Conservation (phyloP, 371 early-diverging fungal species). For the Zychaea mexicana region DNA sequence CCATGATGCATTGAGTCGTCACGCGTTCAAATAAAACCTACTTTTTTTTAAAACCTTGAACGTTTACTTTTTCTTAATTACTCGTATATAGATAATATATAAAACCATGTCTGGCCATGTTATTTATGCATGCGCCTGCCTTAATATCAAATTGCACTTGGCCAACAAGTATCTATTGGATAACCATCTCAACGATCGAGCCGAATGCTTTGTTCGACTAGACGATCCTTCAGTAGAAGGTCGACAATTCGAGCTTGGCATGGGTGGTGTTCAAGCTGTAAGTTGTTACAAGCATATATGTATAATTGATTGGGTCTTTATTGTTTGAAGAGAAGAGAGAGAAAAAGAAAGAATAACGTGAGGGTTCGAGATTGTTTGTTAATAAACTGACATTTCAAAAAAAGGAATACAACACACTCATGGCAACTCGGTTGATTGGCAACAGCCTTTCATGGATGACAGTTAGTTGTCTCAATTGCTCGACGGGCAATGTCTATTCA, state of each 20-base stretch:
- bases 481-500: constrained; percentile 35
- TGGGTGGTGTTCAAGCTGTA: constrained; percentile 42
- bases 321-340: too few relatives aligned
- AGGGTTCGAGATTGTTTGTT: neutral
- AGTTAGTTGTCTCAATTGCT: constrained; percentile 37
- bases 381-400: neutral
- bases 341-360: too few relatives aligned
- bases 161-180: constrained; percentile 32
- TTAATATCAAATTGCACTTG: constrained; percentile 43
- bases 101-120: constrained; percentile 31
- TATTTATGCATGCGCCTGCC: constrained; percentile 43
- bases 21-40: neutral
- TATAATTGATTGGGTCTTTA: too few relatives aligned
- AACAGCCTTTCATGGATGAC: constrained; percentile 25
- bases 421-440: constrained; percentile 9
- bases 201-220: constrained; percentile 12
- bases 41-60: too few relatives aligned
- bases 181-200: constrained; percentile 30
- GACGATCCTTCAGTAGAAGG: constrained; percentile 29
- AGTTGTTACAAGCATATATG: constrained; percentile 17
- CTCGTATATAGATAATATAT: too few relatives aligned
- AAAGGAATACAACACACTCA: constrained; percentile 19
- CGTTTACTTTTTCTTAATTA: too few relatives aligned
- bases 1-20: neutral
- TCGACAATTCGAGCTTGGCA: constrained; percentile 41